Conservation (phyloP, 2,329 filamentous ascomycete genomes). For the Ascochyta rabiei region DNA sequence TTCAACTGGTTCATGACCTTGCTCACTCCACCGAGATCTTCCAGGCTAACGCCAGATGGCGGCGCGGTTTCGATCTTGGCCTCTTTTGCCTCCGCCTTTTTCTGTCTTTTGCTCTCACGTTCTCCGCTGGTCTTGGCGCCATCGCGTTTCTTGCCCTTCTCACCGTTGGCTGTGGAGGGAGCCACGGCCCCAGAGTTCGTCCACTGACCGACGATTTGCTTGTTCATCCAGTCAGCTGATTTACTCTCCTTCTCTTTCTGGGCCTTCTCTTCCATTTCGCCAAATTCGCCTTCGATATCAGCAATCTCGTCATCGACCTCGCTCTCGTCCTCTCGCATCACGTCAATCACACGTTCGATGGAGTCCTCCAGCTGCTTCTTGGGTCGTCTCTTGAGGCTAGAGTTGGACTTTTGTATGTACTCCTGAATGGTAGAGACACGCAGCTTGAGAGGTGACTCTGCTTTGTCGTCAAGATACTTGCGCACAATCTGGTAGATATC, state of each 20-base stretch:
- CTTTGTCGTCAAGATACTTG: constrained; percentile 73
- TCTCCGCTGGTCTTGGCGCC: constrained; percentile 65
- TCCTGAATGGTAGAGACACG: constrained; percentile 73
- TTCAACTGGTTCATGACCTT: constrained; percentile 72
- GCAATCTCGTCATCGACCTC: constrained; percentile 57
- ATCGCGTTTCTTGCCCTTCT: constrained; percentile 55
- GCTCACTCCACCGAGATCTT: constrained; percentile 78
- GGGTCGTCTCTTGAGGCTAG: constrained; percentile 79
- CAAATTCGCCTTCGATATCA: constrained; percentile 52
- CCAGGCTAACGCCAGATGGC: constrained; percentile 69
- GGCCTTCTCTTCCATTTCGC: constrained; percentile 16
- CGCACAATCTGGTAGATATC: constrained; percentile 77
- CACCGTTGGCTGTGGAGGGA: constrained; percentile 33
- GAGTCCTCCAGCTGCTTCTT: constrained; percentile 83
- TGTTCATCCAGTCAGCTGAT: constrained; percentile 66
- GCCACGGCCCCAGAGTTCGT: constrained; percentile 37
- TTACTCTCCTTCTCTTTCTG: constrained; percentile 27
- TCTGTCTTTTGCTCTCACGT: constrained; percentile 69
- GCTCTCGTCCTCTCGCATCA: constrained; percentile 69
- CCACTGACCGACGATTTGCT: constrained; percentile 67
- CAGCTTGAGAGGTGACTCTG: constrained; percentile 54
- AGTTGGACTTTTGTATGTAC: constrained; percentile 83
- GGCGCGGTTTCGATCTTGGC: constrained; percentile 65
- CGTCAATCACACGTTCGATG: constrained; percentile 79
- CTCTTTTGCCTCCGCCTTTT: constrained; percentile 47